Evolutionary conservation across 2,329 filamentous ascomycete genomes (phyloP), one percentile per base, ranked within the genome.

Genomic region (Colletotrichum siamense): DNA sequence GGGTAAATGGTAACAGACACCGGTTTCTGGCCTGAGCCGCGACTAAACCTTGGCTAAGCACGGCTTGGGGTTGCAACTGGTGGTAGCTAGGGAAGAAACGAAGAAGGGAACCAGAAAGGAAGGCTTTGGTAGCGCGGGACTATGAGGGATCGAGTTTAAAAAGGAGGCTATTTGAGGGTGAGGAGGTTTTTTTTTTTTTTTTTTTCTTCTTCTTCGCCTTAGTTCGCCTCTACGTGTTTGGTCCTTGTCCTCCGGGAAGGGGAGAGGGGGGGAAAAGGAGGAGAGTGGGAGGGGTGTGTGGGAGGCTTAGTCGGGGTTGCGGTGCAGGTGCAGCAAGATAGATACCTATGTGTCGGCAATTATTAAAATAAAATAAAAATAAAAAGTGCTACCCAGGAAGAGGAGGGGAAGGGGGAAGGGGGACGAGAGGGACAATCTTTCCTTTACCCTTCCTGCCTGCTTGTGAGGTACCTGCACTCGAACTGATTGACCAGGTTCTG

Each of bases 1-100:
- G 62, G 71, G n/a, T 63, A 66, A 73, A 57, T 26, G 66, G 30
- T 64, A 71, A 63, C 52, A 65, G 61, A 67, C 64, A 75, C 64
- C 65, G 32, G 49, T 74, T 68, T 67, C 62, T 63, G 22, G 66
- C 68, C 67, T 67, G 30, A 66, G 65, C 72, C 67, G 49, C 59
- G 36, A 52, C 34, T 55, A 59, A 75, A 71, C 28, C 52, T 66
- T 66, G 63, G 65, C 64, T 76, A 64, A 69, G 69, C 64, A 69
- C 63, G 68, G 73, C 73, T 71, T 26, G 30, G 39, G 39, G 39
- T 68, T 69, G 34, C 39, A 73, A 67, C 65, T 66, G 30, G 59
- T 69, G 49, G 32, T 32, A 44, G 64, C 61, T 44, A 39, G 28
- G 55, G 65, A 49, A 71, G 55, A 75, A 71, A 32, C 36, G 55